These are phyloP conservation scores for Eutrema heterophyllum DNA, from an alignment of 345 rosid species.

Conservation along the genomic window DNA sequence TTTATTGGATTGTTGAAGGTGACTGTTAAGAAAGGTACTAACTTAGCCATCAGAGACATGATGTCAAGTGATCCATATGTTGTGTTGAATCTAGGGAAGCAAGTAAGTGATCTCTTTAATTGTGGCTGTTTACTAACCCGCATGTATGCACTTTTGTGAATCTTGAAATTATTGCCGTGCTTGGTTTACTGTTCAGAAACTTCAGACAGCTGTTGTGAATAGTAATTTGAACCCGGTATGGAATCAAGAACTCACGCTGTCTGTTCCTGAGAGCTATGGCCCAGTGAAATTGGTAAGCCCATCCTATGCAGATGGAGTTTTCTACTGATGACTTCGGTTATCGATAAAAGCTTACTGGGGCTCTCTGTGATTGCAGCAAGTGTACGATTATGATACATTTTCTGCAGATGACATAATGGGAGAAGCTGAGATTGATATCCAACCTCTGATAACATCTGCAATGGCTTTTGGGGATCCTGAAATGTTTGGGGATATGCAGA, in stretches of 20 bases:
- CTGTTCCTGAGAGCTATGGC: slow-evolving; percentile 44
- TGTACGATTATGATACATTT: slow-evolving; percentile 39
- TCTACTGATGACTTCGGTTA: neutral
- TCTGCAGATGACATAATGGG: slow-evolving; percentile 44
- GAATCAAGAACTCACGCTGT: slow-evolving; percentile 47
- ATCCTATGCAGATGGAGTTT: neutral
- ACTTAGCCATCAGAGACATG: slow-evolving; percentile 53
- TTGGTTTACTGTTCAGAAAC: slow-evolving; percentile 12
- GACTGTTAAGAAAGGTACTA: slow-evolving; percentile 51
- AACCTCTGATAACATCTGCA: slow-evolving; percentile 36
- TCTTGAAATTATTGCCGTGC: neutral
- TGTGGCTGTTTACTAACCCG: neutral
- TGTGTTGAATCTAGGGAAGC: slow-evolving; percentile 44
- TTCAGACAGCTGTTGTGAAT: slow-evolving; percentile 39
- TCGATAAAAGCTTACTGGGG: neutral
- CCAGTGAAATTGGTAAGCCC: slow-evolving; percentile 45
- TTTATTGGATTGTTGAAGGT: slow-evolving; percentile 55
- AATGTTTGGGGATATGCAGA: slow-evolving; percentile 30
- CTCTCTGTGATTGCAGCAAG: slow-evolving; percentile 20
- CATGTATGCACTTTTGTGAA: neutral
- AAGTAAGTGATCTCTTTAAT: slow-evolving; percentile 34
- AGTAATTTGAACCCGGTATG: slow-evolving; percentile 57
- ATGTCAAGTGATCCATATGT: slow-evolving; percentile 57
- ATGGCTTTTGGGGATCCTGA: slow-evolving; percentile 34
- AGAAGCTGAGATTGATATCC: slow-evolving; percentile 39